phyloP scores from a whole-genome alignment of 305 asterid genomes.

The Caryopteris hybrid region DNA sequence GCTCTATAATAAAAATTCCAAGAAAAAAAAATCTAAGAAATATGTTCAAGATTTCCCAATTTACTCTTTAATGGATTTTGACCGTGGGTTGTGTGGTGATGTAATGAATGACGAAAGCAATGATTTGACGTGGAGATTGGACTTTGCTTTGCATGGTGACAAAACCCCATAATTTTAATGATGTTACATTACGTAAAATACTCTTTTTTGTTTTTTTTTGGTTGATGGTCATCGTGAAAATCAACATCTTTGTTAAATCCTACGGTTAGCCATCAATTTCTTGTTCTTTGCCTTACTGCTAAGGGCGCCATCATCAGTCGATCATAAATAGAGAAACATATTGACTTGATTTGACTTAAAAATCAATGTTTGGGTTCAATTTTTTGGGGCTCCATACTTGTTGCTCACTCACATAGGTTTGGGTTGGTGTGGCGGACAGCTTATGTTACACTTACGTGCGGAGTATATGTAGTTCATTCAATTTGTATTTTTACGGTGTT shows the following conservation, averaged over 20 bases:
- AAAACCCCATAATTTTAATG: neutral
- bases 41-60: too few relatives aligned
- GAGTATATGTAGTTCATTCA: too few relatives aligned
- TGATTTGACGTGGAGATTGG: conserved; percentile 13
- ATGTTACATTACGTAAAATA: conserved; percentile 1
- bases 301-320: conserved; percentile 3
- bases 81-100: too few relatives aligned
- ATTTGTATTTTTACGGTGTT: too few relatives aligned
- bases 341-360: conserved; percentile 6
- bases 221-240: conserved; percentile 15
- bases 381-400: too few relatives aligned
- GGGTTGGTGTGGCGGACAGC: too few relatives aligned
- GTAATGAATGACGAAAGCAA: conserved; percentile 7
- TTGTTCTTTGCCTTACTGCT: neutral
- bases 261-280: conserved; percentile 14
- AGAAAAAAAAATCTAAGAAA: too few relatives aligned
- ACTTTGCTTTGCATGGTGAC: conserved; percentile 20
- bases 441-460: too few relatives aligned
- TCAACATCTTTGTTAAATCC: neutral
- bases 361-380: too few relatives aligned
- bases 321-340: neutral
- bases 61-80: too few relatives aligned
- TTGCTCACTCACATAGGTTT: too few relatives aligned
- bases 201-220: conserved; percentile 15
- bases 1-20: too few relatives aligned